phyloP scores from a whole-genome alignment of 352 stramenopile genomes.

The Phytophthora ohioensis region DNA sequence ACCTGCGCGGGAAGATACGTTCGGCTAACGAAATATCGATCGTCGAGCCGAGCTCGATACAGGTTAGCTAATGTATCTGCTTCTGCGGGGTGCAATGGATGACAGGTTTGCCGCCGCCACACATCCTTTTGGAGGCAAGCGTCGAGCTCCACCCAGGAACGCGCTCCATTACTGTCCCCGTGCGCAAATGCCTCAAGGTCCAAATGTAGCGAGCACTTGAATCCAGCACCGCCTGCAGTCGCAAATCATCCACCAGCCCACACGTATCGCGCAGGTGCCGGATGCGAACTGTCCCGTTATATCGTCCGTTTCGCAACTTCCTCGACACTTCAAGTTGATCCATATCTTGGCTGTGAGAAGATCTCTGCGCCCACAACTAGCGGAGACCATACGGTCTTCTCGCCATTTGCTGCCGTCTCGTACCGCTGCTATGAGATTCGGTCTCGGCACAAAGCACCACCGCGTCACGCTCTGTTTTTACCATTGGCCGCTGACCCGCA shows the following conservation, averaged over 20 bases:
- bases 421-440: constrained; percentile 15
- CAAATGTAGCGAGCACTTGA: background rate
- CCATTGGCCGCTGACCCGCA: background rate
- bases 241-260: constrained; percentile 7
- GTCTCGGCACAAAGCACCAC: background rate
- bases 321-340: constrained; percentile 14
- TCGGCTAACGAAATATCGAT: background rate
- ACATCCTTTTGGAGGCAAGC: background rate
- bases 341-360: constrained; percentile 4
- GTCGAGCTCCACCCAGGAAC: no score
- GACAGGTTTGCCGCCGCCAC: background rate
- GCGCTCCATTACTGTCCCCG: background rate
- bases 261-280: no score
- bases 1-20: constrained; percentile 14
- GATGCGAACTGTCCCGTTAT: background rate
- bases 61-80: constrained; percentile 14
- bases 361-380: background rate
- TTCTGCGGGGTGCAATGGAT: background rate
- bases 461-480: background rate
- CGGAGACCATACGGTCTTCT: background rate
- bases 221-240: background rate
- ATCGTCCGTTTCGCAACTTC: constrained; percentile 17
- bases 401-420: constrained; percentile 5
- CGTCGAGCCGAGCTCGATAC: background rate
- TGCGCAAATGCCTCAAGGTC: background rate